phyloP scores from a whole-genome alignment of 345 rosid species.

The Eutrema japonicum region DNA sequence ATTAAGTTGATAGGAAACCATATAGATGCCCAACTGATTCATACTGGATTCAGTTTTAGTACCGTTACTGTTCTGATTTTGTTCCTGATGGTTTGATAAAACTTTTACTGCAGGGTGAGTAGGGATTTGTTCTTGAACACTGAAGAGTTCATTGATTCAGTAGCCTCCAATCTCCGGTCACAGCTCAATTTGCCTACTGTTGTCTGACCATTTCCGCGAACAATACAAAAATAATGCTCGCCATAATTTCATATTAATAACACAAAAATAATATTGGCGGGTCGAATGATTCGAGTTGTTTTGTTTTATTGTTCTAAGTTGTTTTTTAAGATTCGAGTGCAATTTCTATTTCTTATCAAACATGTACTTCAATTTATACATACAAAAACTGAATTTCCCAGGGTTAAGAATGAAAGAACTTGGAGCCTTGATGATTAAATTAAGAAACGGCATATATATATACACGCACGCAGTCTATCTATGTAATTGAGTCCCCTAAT shows the following conservation, averaged over 20 bases:
- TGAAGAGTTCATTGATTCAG: conserved; percentile 84
- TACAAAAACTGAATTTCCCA: not conserved
- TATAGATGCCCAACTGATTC: not conserved
- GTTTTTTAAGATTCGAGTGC: not conserved
- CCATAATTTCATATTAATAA: not conserved
- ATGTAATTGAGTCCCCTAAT: not conserved
- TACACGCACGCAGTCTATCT: not conserved
- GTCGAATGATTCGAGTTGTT: not conserved
- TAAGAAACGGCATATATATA: not conserved
- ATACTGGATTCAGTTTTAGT: not conserved
- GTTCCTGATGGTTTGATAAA: conserved; percentile 6
- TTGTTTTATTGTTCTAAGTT: not conserved
- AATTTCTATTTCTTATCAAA: not conserved
- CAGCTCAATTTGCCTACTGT: conserved; percentile 55
- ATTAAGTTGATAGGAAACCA: not conserved
- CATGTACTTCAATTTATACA: not conserved
- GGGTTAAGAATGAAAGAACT: not conserved
- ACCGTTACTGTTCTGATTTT: not conserved
- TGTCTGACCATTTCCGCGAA: conserved; percentile 39
- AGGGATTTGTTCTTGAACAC: conserved; percentile 77
- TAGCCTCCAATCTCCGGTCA: conserved; percentile 59
- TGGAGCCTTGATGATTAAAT: too few species aligned
- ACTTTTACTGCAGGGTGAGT: conserved; percentile 58
- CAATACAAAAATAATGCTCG: conserved; percentile 21
- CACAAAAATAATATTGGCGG: not conserved